Evolutionary conservation across 495 filamentous ascomycete species (phyloP).

Genomic region (Daldinia decipiens): DNA sequence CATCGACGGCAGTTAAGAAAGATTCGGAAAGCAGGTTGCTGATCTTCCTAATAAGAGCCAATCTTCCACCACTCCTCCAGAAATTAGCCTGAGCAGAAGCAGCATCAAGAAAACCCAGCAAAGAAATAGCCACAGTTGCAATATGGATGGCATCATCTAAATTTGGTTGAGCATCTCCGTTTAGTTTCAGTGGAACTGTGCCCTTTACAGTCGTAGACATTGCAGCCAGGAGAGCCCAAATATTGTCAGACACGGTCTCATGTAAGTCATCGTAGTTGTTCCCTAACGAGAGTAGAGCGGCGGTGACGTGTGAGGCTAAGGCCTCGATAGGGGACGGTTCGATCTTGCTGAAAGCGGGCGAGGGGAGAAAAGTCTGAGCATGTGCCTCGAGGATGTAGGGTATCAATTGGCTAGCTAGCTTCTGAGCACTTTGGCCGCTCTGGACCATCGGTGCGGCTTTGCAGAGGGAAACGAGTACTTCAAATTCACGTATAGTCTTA

Average conservation of each 20-base stretch:
- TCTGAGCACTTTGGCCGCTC: constrained; percentile 73
- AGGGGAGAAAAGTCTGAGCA: constrained; percentile 76
- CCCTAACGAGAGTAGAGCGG: constrained; percentile 81
- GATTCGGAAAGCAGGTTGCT: constrained; percentile 79
- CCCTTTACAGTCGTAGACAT: constrained; percentile 57
- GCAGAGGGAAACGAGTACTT: constrained; percentile 88
- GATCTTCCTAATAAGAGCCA: constrained; percentile 73
- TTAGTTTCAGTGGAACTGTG: constrained; percentile 55
- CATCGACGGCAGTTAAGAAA: constrained; percentile 85
- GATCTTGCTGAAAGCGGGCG: constrained; percentile 82
- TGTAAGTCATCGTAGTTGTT: constrained; percentile 72
- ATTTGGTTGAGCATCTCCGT: constrained; percentile 63
- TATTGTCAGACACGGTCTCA: constrained; percentile 65
- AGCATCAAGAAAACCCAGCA: constrained; percentile 88
- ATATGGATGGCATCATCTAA: constrained; percentile 72
- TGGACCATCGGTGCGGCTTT: constrained; percentile 80
- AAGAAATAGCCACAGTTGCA: constrained; percentile 78
- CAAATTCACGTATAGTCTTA: constrained; percentile 80
- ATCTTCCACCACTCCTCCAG: constrained; percentile 76
- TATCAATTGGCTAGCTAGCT: constrained; percentile 75
- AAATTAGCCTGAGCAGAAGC: constrained; percentile 78
- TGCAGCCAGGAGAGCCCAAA: constrained; percentile 76
- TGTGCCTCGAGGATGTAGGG: constrained; percentile 87
- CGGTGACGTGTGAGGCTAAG: constrained; percentile 79
- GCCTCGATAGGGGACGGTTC: constrained; percentile 91